Evolutionary conservation across 805 yeast species (phyloP).

Genomic region (Naumovozyma castellii): DNA sequence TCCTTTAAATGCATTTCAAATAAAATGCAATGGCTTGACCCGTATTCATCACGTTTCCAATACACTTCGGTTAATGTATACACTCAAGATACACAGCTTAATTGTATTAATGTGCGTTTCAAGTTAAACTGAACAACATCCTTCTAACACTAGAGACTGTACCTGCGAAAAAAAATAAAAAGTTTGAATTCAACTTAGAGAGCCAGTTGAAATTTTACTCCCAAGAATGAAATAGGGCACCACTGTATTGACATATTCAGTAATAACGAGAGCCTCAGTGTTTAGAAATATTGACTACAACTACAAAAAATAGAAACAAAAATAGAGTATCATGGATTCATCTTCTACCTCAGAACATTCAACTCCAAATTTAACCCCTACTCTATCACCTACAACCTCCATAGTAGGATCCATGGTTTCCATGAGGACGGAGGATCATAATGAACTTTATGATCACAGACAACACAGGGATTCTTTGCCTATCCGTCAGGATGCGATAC

Average conservation of each 20-base stretch:
- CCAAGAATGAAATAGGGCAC: background rate
- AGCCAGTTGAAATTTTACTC: background rate
- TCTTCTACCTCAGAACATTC: background rate
- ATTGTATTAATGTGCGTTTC: background rate
- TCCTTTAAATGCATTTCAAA: too few species aligned
- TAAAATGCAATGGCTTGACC: background rate
- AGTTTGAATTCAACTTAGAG: background rate
- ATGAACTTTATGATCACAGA: conserved; percentile 40
- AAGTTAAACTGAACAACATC: background rate
- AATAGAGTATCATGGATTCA: background rate
- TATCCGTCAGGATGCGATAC: conserved; percentile 20
- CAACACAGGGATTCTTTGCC: conserved; percentile 37
- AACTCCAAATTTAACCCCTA: conserved; percentile 1
- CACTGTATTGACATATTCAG: background rate
- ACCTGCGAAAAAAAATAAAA: background rate
- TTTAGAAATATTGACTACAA: background rate
- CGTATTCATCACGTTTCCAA: too few species aligned
- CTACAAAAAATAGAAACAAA: background rate
- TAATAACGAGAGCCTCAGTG: background rate
- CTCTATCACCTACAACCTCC: conserved; percentile 19
- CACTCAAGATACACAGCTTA: too few species aligned
- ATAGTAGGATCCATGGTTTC: conserved; percentile 27
- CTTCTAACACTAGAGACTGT: background rate
- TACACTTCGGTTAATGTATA: too few species aligned
- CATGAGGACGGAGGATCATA: conserved; percentile 32